Conservation (phyloP, 2,329 filamentous ascomycete genomes). For the Peltaster fructicola region DNA sequence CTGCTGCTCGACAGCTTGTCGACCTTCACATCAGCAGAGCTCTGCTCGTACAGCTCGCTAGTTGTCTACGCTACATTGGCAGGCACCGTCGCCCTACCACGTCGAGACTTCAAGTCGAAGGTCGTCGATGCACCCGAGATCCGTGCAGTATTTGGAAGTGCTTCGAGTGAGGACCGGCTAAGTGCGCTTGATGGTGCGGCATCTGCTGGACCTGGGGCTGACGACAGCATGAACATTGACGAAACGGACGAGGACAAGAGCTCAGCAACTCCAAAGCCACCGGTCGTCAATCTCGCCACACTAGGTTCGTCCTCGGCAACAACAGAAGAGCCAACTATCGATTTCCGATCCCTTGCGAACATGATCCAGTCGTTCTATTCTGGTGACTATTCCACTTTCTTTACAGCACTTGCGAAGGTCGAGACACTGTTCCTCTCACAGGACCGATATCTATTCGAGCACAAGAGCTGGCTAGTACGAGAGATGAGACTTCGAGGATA, state of each 20-base stretch:
- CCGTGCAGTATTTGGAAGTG: constrained; percentile 71
- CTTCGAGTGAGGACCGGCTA: constrained; percentile 68
- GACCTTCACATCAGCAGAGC: constrained; percentile 95
- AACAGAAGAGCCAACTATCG: constrained; percentile 54
- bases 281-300: constrained; percentile 74
- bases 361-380: constrained; percentile 84
- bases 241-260: constrained; percentile 9
- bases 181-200: constrained; percentile 63
- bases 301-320: constrained; percentile 43
- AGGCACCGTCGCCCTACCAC: constrained; percentile 83
- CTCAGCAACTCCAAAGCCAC: constrained; percentile 36
- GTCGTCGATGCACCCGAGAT: constrained; percentile 97
- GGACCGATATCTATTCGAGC: constrained; percentile 89
- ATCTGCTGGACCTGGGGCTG: constrained; percentile 61
- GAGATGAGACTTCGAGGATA: constrained; percentile 96
- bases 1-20: constrained; percentile 91
- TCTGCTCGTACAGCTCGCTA: constrained; percentile 88
- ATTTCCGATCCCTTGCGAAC: constrained; percentile 75
- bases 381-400: constrained; percentile 88
- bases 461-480: constrained; percentile 91
- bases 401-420: constrained; percentile 70
- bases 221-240: constrained; percentile 52
- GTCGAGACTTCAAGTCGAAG: constrained; percentile 97
- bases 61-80: constrained; percentile 93
- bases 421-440: constrained; percentile 89